Evolutionary conservation across 371 early-diverging fungal species (phyloP), one percentile per base, ranked within the genome.

Genomic region (Mortierella sp.): DNA sequence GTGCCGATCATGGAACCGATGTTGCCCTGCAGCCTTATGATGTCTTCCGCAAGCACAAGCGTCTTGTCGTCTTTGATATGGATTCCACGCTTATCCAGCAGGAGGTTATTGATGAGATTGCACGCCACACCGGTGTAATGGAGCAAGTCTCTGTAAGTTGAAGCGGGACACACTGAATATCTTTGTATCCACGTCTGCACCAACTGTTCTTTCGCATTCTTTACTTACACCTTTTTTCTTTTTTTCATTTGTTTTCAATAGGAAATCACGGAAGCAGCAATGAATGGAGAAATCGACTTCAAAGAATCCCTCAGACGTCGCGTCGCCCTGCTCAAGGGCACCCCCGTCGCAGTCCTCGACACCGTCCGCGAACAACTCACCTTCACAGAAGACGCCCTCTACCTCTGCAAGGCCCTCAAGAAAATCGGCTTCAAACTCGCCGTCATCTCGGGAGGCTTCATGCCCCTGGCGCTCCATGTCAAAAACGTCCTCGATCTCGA

Each of bases 81-180:
- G 99, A 99, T 83, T 97, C 98, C 5, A 99, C 99, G 0, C 87
- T 99, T 74, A 99, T 99, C 82, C 96, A 96, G 84, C 98, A 98
- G 87, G 99, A 99, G 82, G 98, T 98, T 28, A 99, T 99, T 91
- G 99, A 99, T 88, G 99, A 98, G 89, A 96, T 99, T 88, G 99
- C 98, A 19, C 89, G 95, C 46, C 88, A 95, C 80, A 95, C 96
- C 13, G 98, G 98, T 69, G 96, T 98, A 31, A 95, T 97, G 51
- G 94, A 95, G 26, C 87, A 97, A 88, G 98, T 99, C 6, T 94
- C 98, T 28, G 97, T 95, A 93, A 86, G 93, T 88, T 50, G 40
- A 26, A 40, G 16, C 48, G 73, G 11, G 26, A n/a, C 43, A 31
- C 9, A 44, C 9, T 2, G 21, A 6, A 40, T n/a, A 43, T 19